A percentile compares a stretch with the other conserved stretches of the same genome.
Conservation (phyloP, 2,329 filamentous ascomycete genomes). For the Aspergillus udagawae region DNA sequence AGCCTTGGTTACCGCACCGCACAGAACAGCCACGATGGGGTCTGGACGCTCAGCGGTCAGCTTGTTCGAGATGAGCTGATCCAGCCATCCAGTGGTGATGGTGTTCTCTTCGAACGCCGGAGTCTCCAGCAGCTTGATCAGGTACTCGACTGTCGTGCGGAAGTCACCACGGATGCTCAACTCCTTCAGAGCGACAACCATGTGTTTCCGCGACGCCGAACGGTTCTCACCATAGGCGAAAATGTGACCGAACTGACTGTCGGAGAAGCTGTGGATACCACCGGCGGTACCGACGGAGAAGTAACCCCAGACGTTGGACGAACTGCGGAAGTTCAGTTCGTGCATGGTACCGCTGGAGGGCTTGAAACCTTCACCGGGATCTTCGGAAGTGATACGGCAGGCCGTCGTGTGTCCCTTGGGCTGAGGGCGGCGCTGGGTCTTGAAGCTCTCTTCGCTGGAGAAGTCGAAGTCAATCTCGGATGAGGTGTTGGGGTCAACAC, state of each 20-base stretch:
- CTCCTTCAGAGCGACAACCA: constrained; percentile 98
- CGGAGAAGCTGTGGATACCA: constrained; percentile 98
- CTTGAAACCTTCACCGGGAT: constrained; percentile 99
- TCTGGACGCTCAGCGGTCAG: constrained; percentile 94
- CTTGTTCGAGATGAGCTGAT: constrained; percentile 97
- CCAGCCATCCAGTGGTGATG: constrained; percentile 97
- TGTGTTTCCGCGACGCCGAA: constrained; percentile 93
- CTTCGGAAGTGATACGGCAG: constrained; percentile 98
- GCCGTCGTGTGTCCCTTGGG: constrained; percentile 97
- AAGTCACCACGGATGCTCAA: constrained; percentile 99
- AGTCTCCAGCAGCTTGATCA: constrained; percentile 97
- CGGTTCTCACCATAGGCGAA: constrained; percentile 99
- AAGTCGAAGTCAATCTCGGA: constrained; percentile 97
- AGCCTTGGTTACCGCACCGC: constrained; percentile 90
- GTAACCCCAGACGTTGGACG: constrained; percentile 99
- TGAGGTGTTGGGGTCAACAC: constrained; percentile 81
- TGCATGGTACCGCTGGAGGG: constrained; percentile 98
- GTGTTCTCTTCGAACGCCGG: constrained; percentile 98
- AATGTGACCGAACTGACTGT: constrained; percentile 98
- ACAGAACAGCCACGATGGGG: constrained; percentile 87
- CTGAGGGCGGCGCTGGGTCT: constrained; percentile 81
- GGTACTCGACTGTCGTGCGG: constrained; percentile 95
- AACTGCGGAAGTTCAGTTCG: constrained; percentile 97
- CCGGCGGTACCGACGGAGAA: constrained; percentile 97
- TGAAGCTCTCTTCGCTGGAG: constrained; percentile 74